A percentile compares a stretch with the other conserved stretches of the same genome.
These are phyloP conservation scores for Phytophthora capsici DNA, from an alignment of 352 stramenopile species.

Conservation along the genomic window DNA sequence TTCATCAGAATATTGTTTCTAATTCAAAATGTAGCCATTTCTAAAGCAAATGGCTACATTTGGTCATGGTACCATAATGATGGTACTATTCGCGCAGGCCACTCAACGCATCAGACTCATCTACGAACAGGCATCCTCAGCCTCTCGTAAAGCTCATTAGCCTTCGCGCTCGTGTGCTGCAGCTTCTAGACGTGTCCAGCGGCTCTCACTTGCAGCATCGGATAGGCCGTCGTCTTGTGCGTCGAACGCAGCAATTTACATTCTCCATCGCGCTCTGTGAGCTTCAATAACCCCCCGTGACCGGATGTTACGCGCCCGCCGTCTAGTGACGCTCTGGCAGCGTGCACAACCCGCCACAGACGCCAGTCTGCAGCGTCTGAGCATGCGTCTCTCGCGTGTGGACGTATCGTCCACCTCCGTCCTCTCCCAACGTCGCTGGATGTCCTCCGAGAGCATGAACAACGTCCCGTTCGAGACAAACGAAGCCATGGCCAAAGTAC, in stretches of 20 bases:
- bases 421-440: constrained; percentile 21
- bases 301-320: constrained; percentile 43
- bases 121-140: constrained; percentile 6
- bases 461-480: constrained; percentile 18
- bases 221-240: background rate
- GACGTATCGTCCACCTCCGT: constrained; percentile 1
- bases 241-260: constrained; percentile 6
- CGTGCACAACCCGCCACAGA: constrained; percentile 23
- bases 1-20: background rate
- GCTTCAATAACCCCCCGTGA: background rate
- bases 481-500: constrained; percentile 29
- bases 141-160: constrained; percentile 22
- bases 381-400: constrained; percentile 17
- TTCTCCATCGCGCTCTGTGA: background rate
- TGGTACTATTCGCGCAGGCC: constrained; percentile 9
- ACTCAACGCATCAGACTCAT: constrained; percentile 23
- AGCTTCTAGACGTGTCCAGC: background rate
- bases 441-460: constrained; percentile 24
- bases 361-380: constrained; percentile 24
- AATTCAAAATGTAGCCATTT: too few species aligned
- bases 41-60: too few species aligned
- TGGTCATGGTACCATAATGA: background rate
- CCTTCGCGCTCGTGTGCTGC: background rate
- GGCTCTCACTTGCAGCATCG: background rate
- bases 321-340: constrained; percentile 48